A percentile compares a stretch with the other conserved stretches of the same genome.
These are phyloP conservation scores for Acanthochlamys bracteata DNA, from an alignment of 106 monocot species.

Conservation along the genomic window DNA sequence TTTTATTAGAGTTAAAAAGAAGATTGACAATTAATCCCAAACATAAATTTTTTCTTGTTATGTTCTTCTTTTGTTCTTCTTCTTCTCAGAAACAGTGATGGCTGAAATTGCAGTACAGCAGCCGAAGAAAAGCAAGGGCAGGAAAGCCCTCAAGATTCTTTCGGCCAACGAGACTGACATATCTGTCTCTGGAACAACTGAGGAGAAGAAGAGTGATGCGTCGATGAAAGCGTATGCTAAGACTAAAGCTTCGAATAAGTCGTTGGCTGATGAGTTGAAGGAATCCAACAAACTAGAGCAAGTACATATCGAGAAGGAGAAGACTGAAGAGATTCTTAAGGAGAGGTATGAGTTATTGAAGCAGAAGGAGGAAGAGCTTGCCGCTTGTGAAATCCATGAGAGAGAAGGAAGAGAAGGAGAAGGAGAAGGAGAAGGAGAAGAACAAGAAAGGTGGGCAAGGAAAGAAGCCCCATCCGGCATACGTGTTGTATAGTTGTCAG, in stretches of 20 bases:
- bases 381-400: constrained; percentile 48
- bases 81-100: not conserved
- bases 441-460: constrained; percentile 19
- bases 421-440: constrained; percentile 38
- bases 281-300: constrained; percentile 56
- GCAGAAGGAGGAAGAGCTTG: constrained; percentile 63
- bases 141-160: constrained; percentile 53
- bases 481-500: constrained; percentile 61
- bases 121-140: constrained; percentile 30
- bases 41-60: too few relatives aligned
- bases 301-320: constrained; percentile 69
- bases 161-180: constrained; percentile 44
- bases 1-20: too few relatives aligned
- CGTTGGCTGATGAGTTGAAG: constrained; percentile 37
- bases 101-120: constrained; percentile 2
- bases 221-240: constrained; percentile 26
- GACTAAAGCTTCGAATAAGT: constrained; percentile 16
- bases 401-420: constrained; percentile 54
- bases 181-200: constrained; percentile 15
- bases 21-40: too few relatives aligned
- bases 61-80: not conserved
- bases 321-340: constrained; percentile 57
- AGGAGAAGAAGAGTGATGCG: constrained; percentile 19
- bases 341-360: constrained; percentile 47
- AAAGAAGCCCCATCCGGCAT: constrained; percentile 75